Evolutionary conservation across 2,329 filamentous ascomycete genomes (phyloP).

Genomic region (Didymella glomerata): DNA sequence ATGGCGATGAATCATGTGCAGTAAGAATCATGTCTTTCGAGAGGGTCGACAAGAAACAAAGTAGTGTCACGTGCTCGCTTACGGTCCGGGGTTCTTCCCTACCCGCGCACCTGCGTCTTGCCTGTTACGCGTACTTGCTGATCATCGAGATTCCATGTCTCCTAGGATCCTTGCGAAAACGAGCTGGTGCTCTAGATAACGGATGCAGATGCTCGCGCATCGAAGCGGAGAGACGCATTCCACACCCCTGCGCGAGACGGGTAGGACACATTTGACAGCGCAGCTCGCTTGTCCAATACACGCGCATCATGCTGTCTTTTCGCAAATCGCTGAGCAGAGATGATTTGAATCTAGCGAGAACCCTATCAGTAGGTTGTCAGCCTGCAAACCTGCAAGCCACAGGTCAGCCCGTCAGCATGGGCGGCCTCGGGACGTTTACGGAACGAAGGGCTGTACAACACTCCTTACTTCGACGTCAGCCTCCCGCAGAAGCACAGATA

Average conservation of each 20-base stretch:
- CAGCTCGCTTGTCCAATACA: neutral
- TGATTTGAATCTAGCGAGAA: neutral
- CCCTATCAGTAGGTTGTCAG: neutral
- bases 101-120: neutral
- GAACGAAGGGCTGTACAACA: constrained; percentile 1
- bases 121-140: neutral
- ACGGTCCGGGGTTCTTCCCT: neutral
- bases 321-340: neutral
- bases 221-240: neutral
- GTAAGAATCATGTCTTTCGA: too few species aligned
- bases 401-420: neutral
- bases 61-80: neutral
- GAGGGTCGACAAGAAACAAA: neutral
- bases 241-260: neutral
- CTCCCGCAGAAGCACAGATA: neutral
- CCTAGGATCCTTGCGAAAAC: neutral
- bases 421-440: neutral
- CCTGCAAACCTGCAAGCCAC: neutral
- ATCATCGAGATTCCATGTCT: neutral
- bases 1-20: too few species aligned
- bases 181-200: neutral
- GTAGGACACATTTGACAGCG: neutral
- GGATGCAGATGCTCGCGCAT: too few species aligned
- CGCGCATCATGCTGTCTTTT: neutral
- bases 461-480: neutral